Percentiles rank a stretch among this genome's conserved stretches.
Evolutionary conservation across 2,329 filamentous ascomycete species (phyloP).

Genomic region (Endoconidiophora laricicola): DNA sequence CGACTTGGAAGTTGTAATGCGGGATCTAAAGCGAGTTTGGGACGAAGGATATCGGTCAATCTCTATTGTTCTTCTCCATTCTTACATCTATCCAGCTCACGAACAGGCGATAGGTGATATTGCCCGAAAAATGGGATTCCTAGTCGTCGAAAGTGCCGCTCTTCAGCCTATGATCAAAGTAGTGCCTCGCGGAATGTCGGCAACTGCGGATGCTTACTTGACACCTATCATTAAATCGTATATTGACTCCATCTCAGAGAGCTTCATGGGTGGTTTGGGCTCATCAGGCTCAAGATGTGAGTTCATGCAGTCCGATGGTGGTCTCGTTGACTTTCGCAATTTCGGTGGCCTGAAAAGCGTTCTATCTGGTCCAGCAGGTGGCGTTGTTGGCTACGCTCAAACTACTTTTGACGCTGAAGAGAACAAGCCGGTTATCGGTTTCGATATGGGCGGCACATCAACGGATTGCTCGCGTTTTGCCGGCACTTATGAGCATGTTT

Average conservation of each 20-base stretch:
- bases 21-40: slow-evolving; percentile 42
- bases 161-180: slow-evolving; percentile 28
- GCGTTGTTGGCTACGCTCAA: slow-evolving; percentile 80
- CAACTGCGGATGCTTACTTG: slow-evolving; percentile 27
- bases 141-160: slow-evolving; percentile 18
- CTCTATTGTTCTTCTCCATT: slow-evolving; percentile 82
- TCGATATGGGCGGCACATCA: slow-evolving; percentile 70
- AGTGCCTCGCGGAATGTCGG: slow-evolving; percentile 27
- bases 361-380: slow-evolving; percentile 77
- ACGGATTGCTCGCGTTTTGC: slow-evolving; percentile 84
- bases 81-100: slow-evolving; percentile 78
- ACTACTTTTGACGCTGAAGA: slow-evolving; percentile 78
- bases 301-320: slow-evolving; percentile 85
- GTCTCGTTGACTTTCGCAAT: slow-evolving; percentile 54
- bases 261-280: slow-evolving; percentile 63
- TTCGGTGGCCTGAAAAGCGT: slow-evolving; percentile 80
- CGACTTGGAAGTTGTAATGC: slow-evolving; percentile 33
- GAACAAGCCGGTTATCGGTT: slow-evolving; percentile 75
- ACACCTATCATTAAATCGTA: slow-evolving; percentile 27
- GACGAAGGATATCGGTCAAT: slow-evolving; percentile 58
- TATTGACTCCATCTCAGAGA: slow-evolving; percentile 23
- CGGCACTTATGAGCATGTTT: slow-evolving; percentile 80
- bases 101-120: slow-evolving; percentile 62
- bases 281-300: slow-evolving; percentile 76
- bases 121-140: slow-evolving; percentile 55